These are phyloP conservation scores for Wallacemonas rigidus DNA, from an alignment of 208 protist genomes.

Conservation along the genomic window DNA sequence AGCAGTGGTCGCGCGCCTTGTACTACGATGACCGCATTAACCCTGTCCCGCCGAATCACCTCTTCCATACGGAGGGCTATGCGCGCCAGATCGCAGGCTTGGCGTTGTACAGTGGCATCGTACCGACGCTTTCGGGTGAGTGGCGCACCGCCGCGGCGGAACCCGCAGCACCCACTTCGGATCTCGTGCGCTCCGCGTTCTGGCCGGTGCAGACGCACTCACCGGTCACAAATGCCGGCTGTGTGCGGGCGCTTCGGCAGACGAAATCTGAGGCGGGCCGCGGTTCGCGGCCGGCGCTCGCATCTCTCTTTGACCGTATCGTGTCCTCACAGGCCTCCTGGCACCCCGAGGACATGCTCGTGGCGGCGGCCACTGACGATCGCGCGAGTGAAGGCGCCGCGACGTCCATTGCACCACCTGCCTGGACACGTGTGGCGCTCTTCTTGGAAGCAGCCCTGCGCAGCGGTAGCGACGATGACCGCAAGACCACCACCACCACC, in stretches of 20 bases:
- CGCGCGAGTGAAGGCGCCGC: too few relatives aligned
- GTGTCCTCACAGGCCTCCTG: background rate
- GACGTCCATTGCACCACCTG: background rate
- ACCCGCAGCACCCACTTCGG: background rate
- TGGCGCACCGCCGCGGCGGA: background rate
- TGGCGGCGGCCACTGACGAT: too few relatives aligned
- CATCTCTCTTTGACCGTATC: background rate
- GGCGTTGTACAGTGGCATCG: background rate
- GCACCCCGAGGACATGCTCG: background rate
- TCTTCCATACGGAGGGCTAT: slow-evolving; percentile 1
- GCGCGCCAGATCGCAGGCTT: slow-evolving; percentile 1
- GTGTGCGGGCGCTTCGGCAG: background rate
- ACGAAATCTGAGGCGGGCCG: background rate
- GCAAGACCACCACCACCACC: too few relatives aligned
- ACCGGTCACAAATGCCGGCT: background rate
- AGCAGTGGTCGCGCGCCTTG: background rate
- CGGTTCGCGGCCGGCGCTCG: background rate
- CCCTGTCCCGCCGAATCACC: background rate
- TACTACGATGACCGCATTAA: slow-evolving; percentile 4
- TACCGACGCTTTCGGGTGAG: background rate
- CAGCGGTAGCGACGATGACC: background rate
- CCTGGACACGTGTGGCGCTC: background rate
- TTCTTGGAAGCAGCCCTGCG: background rate
- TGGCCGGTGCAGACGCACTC: background rate
- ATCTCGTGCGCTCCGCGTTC: background rate